phyloP scores from a whole-genome alignment of 176 grass and related monocot species.

The Alopecurus myosuroides region DNA sequence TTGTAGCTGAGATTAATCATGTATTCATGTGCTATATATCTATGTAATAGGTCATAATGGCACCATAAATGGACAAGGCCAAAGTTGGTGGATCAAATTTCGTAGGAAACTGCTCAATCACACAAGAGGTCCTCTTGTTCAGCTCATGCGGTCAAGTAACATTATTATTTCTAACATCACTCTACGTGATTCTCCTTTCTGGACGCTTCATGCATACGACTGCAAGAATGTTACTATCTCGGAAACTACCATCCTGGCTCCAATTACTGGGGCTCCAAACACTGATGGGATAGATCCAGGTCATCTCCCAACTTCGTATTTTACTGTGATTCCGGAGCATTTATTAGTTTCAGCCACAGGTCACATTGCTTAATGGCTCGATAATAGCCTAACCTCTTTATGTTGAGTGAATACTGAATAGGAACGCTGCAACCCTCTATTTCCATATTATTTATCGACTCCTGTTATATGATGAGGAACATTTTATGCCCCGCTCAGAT shows the following conservation, averaged over 20 bases:
- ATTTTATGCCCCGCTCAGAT: neutral
- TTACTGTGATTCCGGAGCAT: neutral
- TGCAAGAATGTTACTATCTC: conserved; percentile 82
- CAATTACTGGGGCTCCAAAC: conserved; percentile 67
- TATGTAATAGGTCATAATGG: conserved; percentile 71
- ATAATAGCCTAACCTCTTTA: neutral
- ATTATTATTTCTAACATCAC: conserved; percentile 86
- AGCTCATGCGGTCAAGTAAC: conserved; percentile 72
- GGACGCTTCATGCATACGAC: conserved; percentile 87
- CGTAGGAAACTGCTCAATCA: conserved; percentile 57
- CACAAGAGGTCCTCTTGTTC: conserved; percentile 83
- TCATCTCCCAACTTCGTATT: conserved; percentile 11
- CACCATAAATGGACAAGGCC: conserved; percentile 87
- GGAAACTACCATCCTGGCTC: conserved; percentile 76
- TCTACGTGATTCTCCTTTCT: conserved; percentile 80
- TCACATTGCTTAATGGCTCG: neutral
- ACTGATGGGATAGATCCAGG: conserved; percentile 98
- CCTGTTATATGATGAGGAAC: neutral
- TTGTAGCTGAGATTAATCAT: neutral
- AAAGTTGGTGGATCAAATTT: conserved; percentile 80
- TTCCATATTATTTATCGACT: neutral
- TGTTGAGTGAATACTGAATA: neutral
- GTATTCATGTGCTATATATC: neutral
- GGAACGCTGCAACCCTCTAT: neutral
- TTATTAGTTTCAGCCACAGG: neutral